Base-by-base conservation (phyloP, 139 green algal species). In the Chlorella sp. region DNA sequence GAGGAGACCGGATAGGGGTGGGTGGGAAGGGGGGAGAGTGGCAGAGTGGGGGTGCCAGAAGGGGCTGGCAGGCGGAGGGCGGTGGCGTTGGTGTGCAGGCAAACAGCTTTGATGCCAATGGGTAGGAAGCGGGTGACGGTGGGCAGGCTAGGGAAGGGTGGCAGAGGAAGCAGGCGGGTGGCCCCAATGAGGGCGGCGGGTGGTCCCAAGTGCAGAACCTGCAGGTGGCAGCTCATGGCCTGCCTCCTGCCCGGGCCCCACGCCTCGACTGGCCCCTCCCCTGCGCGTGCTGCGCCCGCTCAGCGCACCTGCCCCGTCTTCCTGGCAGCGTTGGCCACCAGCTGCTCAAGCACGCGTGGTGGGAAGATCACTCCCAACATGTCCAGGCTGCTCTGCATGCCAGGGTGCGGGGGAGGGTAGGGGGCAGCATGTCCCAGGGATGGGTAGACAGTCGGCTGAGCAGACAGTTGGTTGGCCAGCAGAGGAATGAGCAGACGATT, bases 361-460 rank as follows among this genome's bases (percentile, higher is more conserved):
- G 90, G 90, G 77, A 90, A 92, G 19, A 90, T 53, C 48, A 69
- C 81, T 2, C 61, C 68, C 85, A 92, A 61, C 77, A 92, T 82
- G 18, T 92, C 84, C 57, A 92, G 75, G 82, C 34, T 85, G 57
- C 28, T 39, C 81, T 90, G 73, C 77, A 81, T 22, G 21, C 48
- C 48, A 57, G 22, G 71, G 37, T n/a, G 39, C 24, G 60, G 32
- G 37, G 40, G 7, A 37, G 78, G 16, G 12, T 1, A 39, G 7
- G 22, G 40, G 40, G 7, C 7, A 3, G 18, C 32, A 19, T 16
- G 48, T 57, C 7, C 48, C n/a, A n/a, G n/a, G n/a, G n/a, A n/a
- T n/a, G n/a, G n/a, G n/a, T n/a, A n/a, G n/a, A n/a, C n/a, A n/a
- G n/a, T n/a, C n/a, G n/a, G n/a, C n/a, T 57, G 48, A 57, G 48